A percentile compares a stretch with the other conserved stretches of the same genome.
These are phyloP conservation scores for Diospyros lotus DNA, from an alignment of 148 eudicot species.

Conservation along the genomic window DNA sequence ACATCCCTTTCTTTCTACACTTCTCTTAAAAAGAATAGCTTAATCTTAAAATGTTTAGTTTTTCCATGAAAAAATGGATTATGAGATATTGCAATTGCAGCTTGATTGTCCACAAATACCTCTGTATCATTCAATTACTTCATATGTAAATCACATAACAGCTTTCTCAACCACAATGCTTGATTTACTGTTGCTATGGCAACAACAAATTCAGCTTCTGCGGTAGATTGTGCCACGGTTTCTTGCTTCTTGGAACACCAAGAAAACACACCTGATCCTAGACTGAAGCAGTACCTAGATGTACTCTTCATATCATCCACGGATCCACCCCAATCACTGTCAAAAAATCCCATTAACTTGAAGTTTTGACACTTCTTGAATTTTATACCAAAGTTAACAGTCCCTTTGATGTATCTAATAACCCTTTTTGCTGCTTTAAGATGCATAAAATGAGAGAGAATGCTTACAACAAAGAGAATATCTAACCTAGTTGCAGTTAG, in stretches of 20 bases:
- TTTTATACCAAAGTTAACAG: conserved; percentile 5
- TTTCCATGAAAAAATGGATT: background rate
- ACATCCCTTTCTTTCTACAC: background rate
- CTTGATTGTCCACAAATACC: background rate
- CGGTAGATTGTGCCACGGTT: background rate
- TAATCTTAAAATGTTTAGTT: conserved; percentile 1
- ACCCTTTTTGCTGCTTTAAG: conserved; percentile 9
- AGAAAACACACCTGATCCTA: conserved; percentile 7
- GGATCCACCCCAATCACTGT: conserved; percentile 15
- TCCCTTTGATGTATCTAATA: conserved; percentile 12
- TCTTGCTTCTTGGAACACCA: conserved; percentile 11
- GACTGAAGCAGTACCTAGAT: background rate
- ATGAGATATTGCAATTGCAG: background rate
- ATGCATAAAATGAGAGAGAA: conserved; percentile 14
- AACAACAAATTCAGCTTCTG: background rate
- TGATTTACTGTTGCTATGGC: conserved; percentile 3
- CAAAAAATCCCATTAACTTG: too few relatives aligned
- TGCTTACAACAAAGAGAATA: conserved; percentile 11
- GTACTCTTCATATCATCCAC: conserved; percentile 14
- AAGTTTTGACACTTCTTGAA: background rate
- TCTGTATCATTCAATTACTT: background rate
- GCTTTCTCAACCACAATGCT: conserved; percentile 8
- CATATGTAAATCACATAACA: conserved; percentile 2
- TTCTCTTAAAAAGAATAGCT: conserved; percentile 6
- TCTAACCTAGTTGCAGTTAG: conserved; percentile 12